Conservation (phyloP, 2,329 filamentous ascomycete species). For the Tolypocladium nubicola region DNA sequence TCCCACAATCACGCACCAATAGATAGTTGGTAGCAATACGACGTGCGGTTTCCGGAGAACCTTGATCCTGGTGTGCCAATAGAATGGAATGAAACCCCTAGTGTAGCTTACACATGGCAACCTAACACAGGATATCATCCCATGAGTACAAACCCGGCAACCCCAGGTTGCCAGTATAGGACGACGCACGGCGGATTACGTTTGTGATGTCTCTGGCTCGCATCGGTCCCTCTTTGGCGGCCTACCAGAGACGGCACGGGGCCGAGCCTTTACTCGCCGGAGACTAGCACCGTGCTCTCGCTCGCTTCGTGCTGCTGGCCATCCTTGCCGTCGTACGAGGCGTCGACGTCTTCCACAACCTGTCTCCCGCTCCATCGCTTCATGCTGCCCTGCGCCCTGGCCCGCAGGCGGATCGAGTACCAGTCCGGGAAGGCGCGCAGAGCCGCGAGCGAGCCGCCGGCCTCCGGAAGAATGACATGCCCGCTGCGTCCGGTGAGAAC, state of each 20-base stretch:
- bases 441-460: slow-evolving; percentile 27
- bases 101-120: background rate
- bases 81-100: background rate
- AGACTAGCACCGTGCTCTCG: slow-evolving; percentile 17
- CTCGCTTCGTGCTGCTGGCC: background rate
- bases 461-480: slow-evolving; percentile 33
- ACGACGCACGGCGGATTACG: background rate
- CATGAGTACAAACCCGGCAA: background rate
- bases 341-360: slow-evolving; percentile 33
- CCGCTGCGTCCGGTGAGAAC: slow-evolving; percentile 37
- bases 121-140: background rate
- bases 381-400: slow-evolving; percentile 30
- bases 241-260: background rate
- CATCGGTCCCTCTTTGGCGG: background rate
- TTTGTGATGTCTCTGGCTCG: background rate
- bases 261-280: slow-evolving; percentile 8
- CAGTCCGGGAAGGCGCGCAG: slow-evolving; percentile 50
- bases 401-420: slow-evolving; percentile 44
- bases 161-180: background rate
- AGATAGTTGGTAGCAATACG: no score
- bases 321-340: slow-evolving; percentile 6
- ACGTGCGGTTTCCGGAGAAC: background rate
- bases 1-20: background rate
- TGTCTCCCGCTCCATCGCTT: slow-evolving; percentile 32
- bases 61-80: background rate